A percentile compares a stretch with the other conserved stretches of the same genome.
These are phyloP conservation scores for Dictyophora rubrovolvata DNA, from an alignment of 768 basidiomycete species.

Conservation along the genomic window DNA sequence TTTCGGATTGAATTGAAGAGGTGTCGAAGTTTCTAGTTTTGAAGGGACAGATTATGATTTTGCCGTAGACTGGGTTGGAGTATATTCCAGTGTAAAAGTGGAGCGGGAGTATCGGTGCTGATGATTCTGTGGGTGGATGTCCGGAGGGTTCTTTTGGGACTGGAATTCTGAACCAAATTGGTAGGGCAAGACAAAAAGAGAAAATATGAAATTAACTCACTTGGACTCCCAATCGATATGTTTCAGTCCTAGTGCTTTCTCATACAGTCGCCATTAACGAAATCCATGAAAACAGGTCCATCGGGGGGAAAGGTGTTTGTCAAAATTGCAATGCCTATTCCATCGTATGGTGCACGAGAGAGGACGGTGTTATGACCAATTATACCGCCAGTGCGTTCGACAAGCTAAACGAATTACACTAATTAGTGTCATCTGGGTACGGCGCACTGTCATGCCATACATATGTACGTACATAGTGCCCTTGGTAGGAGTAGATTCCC, in stretches of 20 bases:
- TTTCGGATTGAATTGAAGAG: not conserved
- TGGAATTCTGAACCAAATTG: not conserved
- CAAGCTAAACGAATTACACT: slow-evolving; percentile 18
- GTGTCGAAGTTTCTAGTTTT: not conserved
- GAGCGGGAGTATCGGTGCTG: slow-evolving; percentile 6
- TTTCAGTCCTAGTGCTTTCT: not conserved
- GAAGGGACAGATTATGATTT: slow-evolving; percentile 27
- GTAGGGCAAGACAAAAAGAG: no score
- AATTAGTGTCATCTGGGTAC: not conserved
- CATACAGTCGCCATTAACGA: slow-evolving; percentile 16
- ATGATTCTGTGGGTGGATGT: not conserved
- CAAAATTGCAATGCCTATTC: slow-evolving; percentile 27
- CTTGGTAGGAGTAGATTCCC: slow-evolving; percentile 27
- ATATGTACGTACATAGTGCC: slow-evolving; percentile 27
- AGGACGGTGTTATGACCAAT: slow-evolving; percentile 26
- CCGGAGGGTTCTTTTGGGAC: not conserved
- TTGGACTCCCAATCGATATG: slow-evolving; percentile 10
- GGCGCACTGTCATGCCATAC: not conserved
- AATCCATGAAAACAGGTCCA: slow-evolving; percentile 1
- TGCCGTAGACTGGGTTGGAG: slow-evolving; percentile 26
- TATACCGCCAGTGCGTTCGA: slow-evolving; percentile 25
- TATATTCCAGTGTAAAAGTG: slow-evolving; percentile 28
- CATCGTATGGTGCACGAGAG: slow-evolving; percentile 26
- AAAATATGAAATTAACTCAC: not conserved
- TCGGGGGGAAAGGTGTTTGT: slow-evolving; percentile 17